Conservation (phyloP, 169 alveolate genomes). For the Theileria annulata region DNA sequence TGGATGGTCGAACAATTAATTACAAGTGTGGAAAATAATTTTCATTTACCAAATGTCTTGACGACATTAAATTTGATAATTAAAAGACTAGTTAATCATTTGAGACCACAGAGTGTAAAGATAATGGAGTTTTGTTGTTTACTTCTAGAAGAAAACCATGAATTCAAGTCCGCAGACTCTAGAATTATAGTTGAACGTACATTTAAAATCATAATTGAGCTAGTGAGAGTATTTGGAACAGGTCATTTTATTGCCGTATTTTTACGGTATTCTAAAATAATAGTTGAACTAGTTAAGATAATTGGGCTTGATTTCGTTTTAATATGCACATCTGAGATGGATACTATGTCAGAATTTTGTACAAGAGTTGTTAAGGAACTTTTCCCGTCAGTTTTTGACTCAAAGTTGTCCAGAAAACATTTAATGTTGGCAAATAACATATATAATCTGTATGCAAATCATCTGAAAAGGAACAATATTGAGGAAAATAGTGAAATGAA, state of each 20-base stretch:
- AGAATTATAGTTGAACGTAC: background rate
- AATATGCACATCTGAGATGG: constrained; percentile 23
- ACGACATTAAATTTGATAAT: constrained; percentile 32
- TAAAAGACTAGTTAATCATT: constrained; percentile 22
- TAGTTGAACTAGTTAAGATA: background rate
- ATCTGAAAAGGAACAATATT: background rate
- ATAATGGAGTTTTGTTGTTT: constrained; percentile 24
- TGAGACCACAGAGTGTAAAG: constrained; percentile 4
- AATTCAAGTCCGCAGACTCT: background rate
- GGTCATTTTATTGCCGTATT: constrained; percentile 15
- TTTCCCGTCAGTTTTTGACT: constrained; percentile 33
- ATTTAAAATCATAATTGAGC: constrained; percentile 33
- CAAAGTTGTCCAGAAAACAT: background rate
- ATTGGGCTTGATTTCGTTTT: constrained; percentile 2
- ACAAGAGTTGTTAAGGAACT: constrained; percentile 9
- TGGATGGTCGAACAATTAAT: constrained; percentile 25
- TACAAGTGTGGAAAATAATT: background rate
- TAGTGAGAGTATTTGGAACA: constrained; percentile 16
- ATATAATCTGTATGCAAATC: background rate
- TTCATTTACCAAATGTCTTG: constrained; percentile 21
- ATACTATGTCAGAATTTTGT: constrained; percentile 5
- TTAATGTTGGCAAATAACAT: constrained; percentile 9
- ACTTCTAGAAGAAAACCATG: constrained; percentile 14
- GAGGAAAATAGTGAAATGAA: background rate
- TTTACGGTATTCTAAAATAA: background rate